Evolutionary conservation across 2,329 filamentous ascomycete species (phyloP), one percentile per base, ranked within the genome.

Genomic region (Aspergillus intermedius): DNA sequence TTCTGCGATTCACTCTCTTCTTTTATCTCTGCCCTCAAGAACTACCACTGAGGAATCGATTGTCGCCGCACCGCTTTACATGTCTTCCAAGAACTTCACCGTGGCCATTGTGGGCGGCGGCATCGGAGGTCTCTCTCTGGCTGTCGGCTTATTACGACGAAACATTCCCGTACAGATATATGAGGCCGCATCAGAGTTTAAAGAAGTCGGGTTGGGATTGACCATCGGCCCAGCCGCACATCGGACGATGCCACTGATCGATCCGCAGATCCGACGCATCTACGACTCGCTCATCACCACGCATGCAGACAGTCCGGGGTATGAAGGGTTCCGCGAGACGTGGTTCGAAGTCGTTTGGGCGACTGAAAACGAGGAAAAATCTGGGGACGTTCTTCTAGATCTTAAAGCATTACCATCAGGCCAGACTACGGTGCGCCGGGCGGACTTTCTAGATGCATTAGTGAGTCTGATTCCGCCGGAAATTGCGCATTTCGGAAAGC

Each of bases 61-160:
- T 30, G 25, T 30, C 25, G 25, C 10, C 4, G 1, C 2, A 30
- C 19, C 8, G 22, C 6, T 22, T 6, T 8, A 47, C 56, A 42
- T 35, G 25, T 9, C 15, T 12, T 13, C 8, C 13, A 73, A 68
- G 47, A 55, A 63, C 25, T 74, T 74, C 62, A 69, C 67, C 46
- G 65, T 82, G 50, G 79, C 80, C 54, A 79, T 84, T 37, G 66
- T 83, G 13, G 80, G 80, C 50, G 79, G 79, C 39, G 80, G 80
- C 30, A 81, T 83, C 50, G 75, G 74, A 22, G 81, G 81, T 22
- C 68, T 82, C 15, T 68, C 68, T 7, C 72, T 83, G 7, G 77
- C 77, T 21, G 73, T 79, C 42, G 77, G 73, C 5, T 74, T 83
- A 23, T 59, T 65, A 48, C 62, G 73, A 48, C 69, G 73, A 49